A percentile compares a stretch with the other conserved stretches of the same genome.
phyloP scores from a whole-genome alignment of 1,284 basidiomycete genomes.

The Cutaneotrichosporon sp. region DNA sequence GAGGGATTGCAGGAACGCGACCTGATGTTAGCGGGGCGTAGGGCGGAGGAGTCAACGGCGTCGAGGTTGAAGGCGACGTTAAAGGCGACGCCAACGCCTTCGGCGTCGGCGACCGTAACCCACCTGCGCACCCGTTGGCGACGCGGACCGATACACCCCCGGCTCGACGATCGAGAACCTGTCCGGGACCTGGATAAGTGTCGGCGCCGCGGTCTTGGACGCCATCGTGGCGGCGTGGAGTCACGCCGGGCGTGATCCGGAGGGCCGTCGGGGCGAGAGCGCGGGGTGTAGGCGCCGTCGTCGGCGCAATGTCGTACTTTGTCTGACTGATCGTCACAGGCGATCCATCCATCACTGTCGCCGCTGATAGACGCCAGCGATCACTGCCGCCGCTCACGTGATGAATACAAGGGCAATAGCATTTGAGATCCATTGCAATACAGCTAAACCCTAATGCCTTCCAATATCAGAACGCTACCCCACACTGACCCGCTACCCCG shows the following conservation, averaged over 20 bases:
- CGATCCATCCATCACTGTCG: no score
- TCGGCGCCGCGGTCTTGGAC: conserved; percentile 24
- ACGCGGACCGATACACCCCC: conserved; percentile 41
- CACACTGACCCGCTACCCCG: no score
- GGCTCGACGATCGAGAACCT: conserved; percentile 43
- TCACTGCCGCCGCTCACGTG: no score
- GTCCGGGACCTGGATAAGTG: conserved; percentile 37
- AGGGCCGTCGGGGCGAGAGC: background rate
- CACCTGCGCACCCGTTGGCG: conserved; percentile 39
- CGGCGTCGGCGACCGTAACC: background rate
- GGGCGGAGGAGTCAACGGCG: background rate
- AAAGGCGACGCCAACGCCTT: no score
- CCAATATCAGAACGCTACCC: no score
- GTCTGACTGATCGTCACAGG: no score
- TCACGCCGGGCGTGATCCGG: background rate
- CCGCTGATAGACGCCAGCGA: no score
- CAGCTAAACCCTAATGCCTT: no score
- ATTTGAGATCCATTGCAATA: no score
- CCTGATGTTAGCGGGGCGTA: no score
- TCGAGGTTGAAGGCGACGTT: background rate
- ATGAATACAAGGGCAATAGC: no score
- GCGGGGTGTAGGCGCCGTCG: background rate
- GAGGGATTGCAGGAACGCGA: conserved; percentile 39
- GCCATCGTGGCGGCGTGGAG: conserved; percentile 9
- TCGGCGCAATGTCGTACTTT: no score